Percentiles rank a stretch among this genome's conserved stretches.
Evolutionary conservation across 192 early-diverging fungal species (phyloP).

Genomic region (Podila epigama): DNA sequence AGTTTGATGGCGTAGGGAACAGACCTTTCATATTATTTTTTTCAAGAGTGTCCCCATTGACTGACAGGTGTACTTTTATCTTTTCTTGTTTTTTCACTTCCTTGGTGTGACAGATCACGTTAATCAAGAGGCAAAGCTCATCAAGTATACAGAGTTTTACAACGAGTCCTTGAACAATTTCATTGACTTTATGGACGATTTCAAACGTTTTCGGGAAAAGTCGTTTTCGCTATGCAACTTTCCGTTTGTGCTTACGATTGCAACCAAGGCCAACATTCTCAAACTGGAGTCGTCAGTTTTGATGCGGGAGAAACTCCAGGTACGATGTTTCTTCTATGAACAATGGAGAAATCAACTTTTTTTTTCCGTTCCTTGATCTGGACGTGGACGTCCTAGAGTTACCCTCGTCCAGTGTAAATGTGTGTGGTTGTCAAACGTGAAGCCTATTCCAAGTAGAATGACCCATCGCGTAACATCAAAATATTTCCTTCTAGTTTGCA

Average conservation of each 20-base stretch:
- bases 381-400: too few relatives aligned
- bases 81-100: conserved; percentile 16
- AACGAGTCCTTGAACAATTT: conserved; percentile 73
- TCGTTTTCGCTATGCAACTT: conserved; percentile 79
- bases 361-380: background rate
- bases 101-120: conserved; percentile 60
- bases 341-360: background rate
- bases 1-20: too few relatives aligned
- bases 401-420: too few relatives aligned
- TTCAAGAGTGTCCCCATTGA: background rate
- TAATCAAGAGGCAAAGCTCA: conserved; percentile 63
- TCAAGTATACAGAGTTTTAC: conserved; percentile 73
- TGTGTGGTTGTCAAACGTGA: too few relatives aligned
- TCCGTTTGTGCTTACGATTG: conserved; percentile 74
- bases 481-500: too few relatives aligned
- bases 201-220: conserved; percentile 69
- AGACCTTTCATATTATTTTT: too few relatives aligned
- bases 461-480: too few relatives aligned
- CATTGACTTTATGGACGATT: conserved; percentile 80
- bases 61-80: background rate
- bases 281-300: conserved; percentile 74
- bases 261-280: conserved; percentile 77
- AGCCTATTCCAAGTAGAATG: too few relatives aligned
- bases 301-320: conserved; percentile 73
- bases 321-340: background rate